These are phyloP conservation scores for Pseudopyricularia cyperi DNA, from an alignment of 2,329 filamentous ascomycete genomes.

Conservation along the genomic window DNA sequence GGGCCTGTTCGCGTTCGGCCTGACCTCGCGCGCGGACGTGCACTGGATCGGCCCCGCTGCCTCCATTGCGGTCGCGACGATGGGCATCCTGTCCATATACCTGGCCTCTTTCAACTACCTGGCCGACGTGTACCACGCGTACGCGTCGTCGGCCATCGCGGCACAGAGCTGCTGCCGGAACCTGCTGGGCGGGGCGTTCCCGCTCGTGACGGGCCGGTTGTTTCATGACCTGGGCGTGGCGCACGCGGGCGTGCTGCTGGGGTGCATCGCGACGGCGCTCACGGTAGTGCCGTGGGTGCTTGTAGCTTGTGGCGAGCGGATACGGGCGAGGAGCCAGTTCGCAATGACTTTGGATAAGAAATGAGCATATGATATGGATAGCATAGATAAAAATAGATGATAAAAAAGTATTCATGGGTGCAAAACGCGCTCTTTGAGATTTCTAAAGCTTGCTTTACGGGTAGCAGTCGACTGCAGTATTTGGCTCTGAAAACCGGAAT, in stretches of 20 bases:
- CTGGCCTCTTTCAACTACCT: conserved; percentile 88
- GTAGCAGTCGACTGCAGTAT: too few relatives aligned
- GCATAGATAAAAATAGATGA: too few relatives aligned
- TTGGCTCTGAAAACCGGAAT: too few relatives aligned
- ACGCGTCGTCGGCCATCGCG: conserved; percentile 74
- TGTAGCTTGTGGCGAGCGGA: conserved; percentile 63
- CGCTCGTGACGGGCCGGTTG: conserved; percentile 60
- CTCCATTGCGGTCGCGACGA: conserved; percentile 60
- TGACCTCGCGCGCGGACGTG: conserved; percentile 44
- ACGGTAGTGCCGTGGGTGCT: conserved; percentile 82
- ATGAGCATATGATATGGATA: neutral
- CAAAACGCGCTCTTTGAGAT: too few relatives aligned
- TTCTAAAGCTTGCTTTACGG: too few relatives aligned
- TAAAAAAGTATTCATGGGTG: too few relatives aligned
- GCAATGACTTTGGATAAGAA: conserved; percentile 29
- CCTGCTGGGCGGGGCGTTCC: conserved; percentile 68
- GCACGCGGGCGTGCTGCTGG: conserved; percentile 61
- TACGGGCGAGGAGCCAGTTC: conserved; percentile 65
- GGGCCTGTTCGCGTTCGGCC: conserved; percentile 69
- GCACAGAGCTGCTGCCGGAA: conserved; percentile 82
- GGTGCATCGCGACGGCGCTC: conserved; percentile 54
- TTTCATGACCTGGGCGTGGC: conserved; percentile 60
- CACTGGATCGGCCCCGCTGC: conserved; percentile 61
- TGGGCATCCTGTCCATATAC: conserved; percentile 79
- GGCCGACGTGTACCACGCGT: conserved; percentile 74